Base-by-base conservation (phyloP, 768 basidiomycete species). In the Favolaschia claudopus region DNA sequence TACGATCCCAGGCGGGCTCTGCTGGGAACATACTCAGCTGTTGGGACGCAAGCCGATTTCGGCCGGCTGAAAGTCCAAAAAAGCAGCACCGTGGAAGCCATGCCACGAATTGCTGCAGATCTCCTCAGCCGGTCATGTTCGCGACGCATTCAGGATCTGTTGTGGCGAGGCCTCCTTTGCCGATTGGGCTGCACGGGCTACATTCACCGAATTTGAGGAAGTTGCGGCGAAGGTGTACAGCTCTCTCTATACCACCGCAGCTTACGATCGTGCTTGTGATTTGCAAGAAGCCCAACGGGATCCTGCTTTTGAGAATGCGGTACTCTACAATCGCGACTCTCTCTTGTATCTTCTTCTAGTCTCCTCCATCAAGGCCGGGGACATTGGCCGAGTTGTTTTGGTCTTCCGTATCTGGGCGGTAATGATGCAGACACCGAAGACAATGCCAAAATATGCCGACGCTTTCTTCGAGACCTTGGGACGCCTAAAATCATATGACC, bases 361-460 rank as follows among this genome's bases (percentile, higher is more conserved):
- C 4, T 32, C 50, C 20, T 59, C 69, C 0, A 62, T 69, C 58
- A 69, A 67, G 50, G n/a, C 31, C 19, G 69, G 69, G 7, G 69
- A 67, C 20, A 67, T 70, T n/a, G 69, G 69, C 8, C 54, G 66
- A 0, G 66, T 70, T 5, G 38, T 65, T n/a, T 47, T 54, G n/a
- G 55, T 64, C 15, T 40, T 66, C 2, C 22, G 22, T 2, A 27
- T 58, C 27, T 66, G 58, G 54, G 56, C 62, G 53, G 49, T 68
- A 5, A 63, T 64, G 62, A 60, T 68, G 58, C 46, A 59, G 14
- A 28, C 51, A 17, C 29, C 32, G 13, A 49, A 49, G 8, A 62
- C 61, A 10, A 68, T 66, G 67, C 65, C 67, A 1, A 66, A 63
- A 25, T 68, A 68, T 56, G 66, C 64, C 0, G 65, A 67, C 40